Evolutionary conservation across 768 basidiomycete genomes (phyloP).

Genomic region (Leccinum incarnatum): DNA sequence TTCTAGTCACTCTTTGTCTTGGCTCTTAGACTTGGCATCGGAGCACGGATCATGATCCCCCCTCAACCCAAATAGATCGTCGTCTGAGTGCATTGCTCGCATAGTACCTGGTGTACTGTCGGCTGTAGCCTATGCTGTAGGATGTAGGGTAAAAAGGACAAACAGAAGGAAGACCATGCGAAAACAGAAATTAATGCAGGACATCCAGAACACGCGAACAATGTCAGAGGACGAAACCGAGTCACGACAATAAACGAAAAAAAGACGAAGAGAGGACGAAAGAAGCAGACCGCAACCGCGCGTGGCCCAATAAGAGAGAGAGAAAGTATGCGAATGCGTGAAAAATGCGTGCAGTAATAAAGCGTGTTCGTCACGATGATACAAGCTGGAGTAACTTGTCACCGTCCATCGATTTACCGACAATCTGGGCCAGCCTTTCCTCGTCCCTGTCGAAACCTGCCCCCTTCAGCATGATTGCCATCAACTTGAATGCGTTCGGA

Average conservation of each 20-base stretch:
- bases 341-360: slow-evolving; percentile 14
- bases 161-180: slow-evolving; percentile 22
- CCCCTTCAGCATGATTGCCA: slow-evolving; percentile 73
- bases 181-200: slow-evolving; percentile 30
- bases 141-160: slow-evolving; percentile 11
- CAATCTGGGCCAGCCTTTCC: slow-evolving; percentile 53
- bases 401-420: slow-evolving; percentile 58
- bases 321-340: slow-evolving; percentile 14
- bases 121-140: slow-evolving; percentile 26
- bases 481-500: slow-evolving; percentile 77
- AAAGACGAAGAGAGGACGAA: neutral
- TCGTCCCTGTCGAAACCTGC: slow-evolving; percentile 58
- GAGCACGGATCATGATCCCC: no score
- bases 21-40: no score
- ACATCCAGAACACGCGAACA: slow-evolving; percentile 27
- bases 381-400: slow-evolving; percentile 59
- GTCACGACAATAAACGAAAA: slow-evolving; percentile 3
- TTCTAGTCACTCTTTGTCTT: no score
- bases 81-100: slow-evolving; percentile 23
- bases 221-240: slow-evolving; percentile 23
- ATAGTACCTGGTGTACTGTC: slow-evolving; percentile 21
- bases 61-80: slow-evolving; percentile 5
- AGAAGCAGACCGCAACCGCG: slow-evolving; percentile 12
- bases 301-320: slow-evolving; percentile 7
- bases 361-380: slow-evolving; percentile 34